A percentile compares a stretch with the other conserved stretches of the same genome.
phyloP scores from a whole-genome alignment of 176 grass and related monocot genomes.

The Oryza australiensis region DNA sequence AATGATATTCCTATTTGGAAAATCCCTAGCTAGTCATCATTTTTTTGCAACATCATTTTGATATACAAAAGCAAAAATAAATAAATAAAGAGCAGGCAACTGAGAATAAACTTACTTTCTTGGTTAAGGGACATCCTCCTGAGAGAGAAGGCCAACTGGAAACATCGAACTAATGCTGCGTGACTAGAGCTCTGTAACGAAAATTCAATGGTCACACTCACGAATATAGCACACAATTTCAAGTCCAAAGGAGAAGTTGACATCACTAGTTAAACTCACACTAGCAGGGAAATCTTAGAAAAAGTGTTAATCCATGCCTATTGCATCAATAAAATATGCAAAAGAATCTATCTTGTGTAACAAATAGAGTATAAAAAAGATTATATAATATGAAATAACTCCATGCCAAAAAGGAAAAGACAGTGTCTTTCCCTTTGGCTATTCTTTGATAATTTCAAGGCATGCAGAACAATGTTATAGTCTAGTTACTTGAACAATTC shows the following conservation, averaged over 20 bases:
- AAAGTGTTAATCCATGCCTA: background rate
- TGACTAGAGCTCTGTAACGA: constrained; percentile 75
- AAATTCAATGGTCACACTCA: constrained; percentile 39
- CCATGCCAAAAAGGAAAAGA: background rate
- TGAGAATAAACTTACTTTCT: constrained; percentile 69
- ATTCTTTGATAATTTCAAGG: background rate
- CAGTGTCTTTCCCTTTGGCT: background rate
- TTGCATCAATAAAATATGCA: constrained; percentile 18
- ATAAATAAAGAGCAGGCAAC: background rate
- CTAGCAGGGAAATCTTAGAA: constrained; percentile 23
- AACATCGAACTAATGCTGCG: constrained; percentile 72
- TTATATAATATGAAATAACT: background rate
- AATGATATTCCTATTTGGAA: constrained; percentile 8
- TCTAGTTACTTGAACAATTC: background rate
- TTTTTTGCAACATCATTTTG: constrained; percentile 16
- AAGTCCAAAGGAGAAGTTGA: constrained; percentile 1
- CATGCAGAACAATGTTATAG: constrained; percentile 23
- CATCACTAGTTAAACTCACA: background rate
- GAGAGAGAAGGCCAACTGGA: constrained; percentile 91
- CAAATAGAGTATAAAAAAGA: constrained; percentile 12
- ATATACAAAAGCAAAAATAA: background rate
- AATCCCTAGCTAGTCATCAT: constrained; percentile 5
- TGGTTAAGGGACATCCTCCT: constrained; percentile 63
- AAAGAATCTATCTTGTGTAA: background rate
- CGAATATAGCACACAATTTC: background rate